Conservation (phyloP, 2,329 filamentous ascomycete species). For the Aspergillus amoenus region DNA sequence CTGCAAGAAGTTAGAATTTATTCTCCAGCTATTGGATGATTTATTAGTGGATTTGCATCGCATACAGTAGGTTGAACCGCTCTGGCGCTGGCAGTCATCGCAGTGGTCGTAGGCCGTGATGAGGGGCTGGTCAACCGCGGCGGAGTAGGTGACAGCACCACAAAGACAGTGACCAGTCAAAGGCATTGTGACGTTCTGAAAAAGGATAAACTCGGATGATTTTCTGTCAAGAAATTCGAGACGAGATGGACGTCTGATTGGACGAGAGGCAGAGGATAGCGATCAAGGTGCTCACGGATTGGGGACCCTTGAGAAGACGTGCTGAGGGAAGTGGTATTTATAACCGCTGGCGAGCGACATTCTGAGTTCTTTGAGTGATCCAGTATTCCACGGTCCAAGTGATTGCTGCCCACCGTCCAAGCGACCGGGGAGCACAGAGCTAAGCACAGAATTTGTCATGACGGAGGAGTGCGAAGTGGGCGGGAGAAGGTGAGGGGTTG, state of each 20-base stretch:
- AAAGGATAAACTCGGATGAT: neutral
- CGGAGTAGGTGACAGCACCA: slow-evolving; percentile 69
- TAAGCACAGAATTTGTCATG: slow-evolving; percentile 38
- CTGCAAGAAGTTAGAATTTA: slow-evolving; percentile 30
- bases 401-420: neutral
- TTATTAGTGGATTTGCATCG: neutral
- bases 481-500: neutral
- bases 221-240: neutral
- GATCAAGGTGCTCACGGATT: slow-evolving; percentile 28
- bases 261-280: slow-evolving; percentile 49
- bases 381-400: neutral
- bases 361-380: neutral
- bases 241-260: neutral
- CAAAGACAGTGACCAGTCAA: slow-evolving; percentile 70
- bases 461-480: neutral
- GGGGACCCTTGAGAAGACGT: slow-evolving; percentile 21
- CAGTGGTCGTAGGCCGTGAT: slow-evolving; percentile 67
- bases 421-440: neutral
- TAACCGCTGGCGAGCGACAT: slow-evolving; percentile 1
- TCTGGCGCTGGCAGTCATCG: slow-evolving; percentile 71
- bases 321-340: slow-evolving; percentile 23
- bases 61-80: slow-evolving; percentile 63
- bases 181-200: slow-evolving; percentile 53
- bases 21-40: neutral
- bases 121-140: slow-evolving; percentile 44